Conservation (phyloP, 2,329 filamentous ascomycete genomes). For the Sporothrix pseudoabietina region DNA sequence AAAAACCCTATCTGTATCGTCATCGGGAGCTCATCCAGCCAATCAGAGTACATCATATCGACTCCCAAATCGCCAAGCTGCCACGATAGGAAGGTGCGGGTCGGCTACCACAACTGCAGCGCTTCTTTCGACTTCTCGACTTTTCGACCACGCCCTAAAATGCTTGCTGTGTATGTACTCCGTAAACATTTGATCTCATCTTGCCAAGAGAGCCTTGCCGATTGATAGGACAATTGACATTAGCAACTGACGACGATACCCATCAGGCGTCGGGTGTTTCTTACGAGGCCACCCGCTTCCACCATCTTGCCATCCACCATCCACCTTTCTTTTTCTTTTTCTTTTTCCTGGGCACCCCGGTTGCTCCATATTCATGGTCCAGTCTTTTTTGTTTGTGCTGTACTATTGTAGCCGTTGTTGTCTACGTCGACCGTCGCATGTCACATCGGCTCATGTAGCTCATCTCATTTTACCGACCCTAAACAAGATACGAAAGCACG, state of each 20-base stretch:
- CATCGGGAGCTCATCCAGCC: not conserved
- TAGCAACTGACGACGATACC: not conserved
- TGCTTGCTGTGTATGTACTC: too few species aligned
- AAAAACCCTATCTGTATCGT: conserved; percentile 16
- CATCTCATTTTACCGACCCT: too few species aligned
- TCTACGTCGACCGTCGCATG: not conserved
- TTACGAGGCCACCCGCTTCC: conserved; percentile 6
- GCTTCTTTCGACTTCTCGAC: not conserved
- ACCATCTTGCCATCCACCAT: not conserved
- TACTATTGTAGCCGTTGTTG: not conserved
- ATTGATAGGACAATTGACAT: not conserved
- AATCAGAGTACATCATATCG: conserved; percentile 3
- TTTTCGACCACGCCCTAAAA: not conserved
- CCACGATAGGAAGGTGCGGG: conserved; percentile 30
- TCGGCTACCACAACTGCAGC: conserved; percentile 8
- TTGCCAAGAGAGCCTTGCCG: not conserved
- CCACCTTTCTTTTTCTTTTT: not conserved
- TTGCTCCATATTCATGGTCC: not conserved
- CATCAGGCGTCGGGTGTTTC: not conserved
- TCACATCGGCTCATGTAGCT: not conserved
- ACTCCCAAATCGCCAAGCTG: not conserved
- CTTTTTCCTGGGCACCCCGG: not conserved
- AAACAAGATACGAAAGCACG: too few species aligned
- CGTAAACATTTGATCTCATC: not conserved
- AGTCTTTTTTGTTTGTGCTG: not conserved